Evolutionary conservation across 345 rosid species (phyloP), one percentile per base, ranked within the genome.

Genomic region (Hevea brasiliensis): DNA sequence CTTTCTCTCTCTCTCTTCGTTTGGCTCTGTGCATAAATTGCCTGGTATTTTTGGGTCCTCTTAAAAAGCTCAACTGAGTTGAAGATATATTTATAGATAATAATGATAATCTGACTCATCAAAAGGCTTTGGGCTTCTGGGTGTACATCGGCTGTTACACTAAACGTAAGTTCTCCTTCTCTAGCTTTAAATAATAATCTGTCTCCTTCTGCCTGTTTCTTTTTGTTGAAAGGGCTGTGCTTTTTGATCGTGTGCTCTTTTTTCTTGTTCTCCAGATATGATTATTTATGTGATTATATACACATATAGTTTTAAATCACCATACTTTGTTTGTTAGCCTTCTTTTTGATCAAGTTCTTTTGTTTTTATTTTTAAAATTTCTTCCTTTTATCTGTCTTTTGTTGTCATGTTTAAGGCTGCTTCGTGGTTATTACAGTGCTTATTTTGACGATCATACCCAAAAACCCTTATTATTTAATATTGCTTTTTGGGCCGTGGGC

Each of bases 111-210:
- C 59, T 10, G 60, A 67, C 26, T 67, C 59, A 50, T 51, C 59
- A 20, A 67, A 27, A 6, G 59, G 17, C 10, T 50, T 67, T 48
- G 15, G 20, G 45, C 74, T 71, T 45, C 47, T 44, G 65, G 42
- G 65, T n/a, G 24, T 8, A 3, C 24, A 0, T n/a, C 10, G 12
- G 48, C 48, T 21, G 53, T 9, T 2, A 44, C 47, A 5, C 45
- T 47, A n/a, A n/a, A 58, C 26, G 74, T 71, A 59, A 45, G 74
- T 45, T 59, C 67, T 59, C 24, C 24, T 45, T 59, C 67, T 59
- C 24, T 44, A 59, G 57, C 57, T 71, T 27, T 42, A 55, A 55
- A 40, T 9, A 27, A 11, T 32, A 5, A 29, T 7, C 12, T 53
- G 4, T n/a, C 60, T 55, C 37, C 8, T 42, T 42, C 26, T 64